Evolutionary conservation across 1,284 basidiomycete species (phyloP).

Genomic region (Stygiomarasmius scandens): DNA sequence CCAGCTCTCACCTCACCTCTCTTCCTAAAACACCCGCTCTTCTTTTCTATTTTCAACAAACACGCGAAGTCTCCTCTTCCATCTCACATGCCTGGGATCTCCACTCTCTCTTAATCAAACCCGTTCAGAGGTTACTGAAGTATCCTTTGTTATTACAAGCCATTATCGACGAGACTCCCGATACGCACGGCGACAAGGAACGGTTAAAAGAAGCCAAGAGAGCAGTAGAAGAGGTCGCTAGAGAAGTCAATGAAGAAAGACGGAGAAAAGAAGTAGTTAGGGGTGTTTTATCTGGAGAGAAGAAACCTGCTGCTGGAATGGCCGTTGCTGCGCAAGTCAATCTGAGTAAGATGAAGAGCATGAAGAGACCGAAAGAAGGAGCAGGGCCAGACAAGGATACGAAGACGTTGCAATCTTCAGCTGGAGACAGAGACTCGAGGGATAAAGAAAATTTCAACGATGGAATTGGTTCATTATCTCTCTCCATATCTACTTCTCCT

Average conservation of each 20-base stretch:
- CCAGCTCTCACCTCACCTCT: conserved; percentile 70
- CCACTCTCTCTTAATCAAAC: conserved; percentile 89
- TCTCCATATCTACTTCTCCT: background rate
- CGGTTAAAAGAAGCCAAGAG: conserved; percentile 50
- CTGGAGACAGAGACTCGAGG: background rate
- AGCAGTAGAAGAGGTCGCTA: conserved; percentile 77
- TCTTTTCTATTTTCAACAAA: conserved; percentile 68
- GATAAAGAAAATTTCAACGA: background rate
- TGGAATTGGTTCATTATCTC: background rate
- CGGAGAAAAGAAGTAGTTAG: conserved; percentile 85
- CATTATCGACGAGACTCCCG: conserved; percentile 79
- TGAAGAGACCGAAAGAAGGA: conserved; percentile 15
- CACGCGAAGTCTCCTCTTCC: conserved; percentile 67
- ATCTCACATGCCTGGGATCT: conserved; percentile 94
- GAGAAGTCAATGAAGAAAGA: conserved; percentile 86
- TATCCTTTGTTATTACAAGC: conserved; percentile 86
- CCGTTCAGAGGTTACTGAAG: conserved; percentile 90
- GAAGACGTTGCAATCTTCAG: too few species aligned
- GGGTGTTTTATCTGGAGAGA: conserved; percentile 54
- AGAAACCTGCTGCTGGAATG: conserved; percentile 47
- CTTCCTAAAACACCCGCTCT: conserved; percentile 61
- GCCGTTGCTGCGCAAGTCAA: conserved; percentile 59
- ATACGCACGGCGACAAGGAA: conserved; percentile 74
- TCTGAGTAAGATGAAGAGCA: conserved; percentile 60
- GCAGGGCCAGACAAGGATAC: background rate